Evolutionary conservation across 176 grass and related monocot genomes (phyloP), one percentile per base, ranked within the genome.

Genomic region (Phoenix dactylifera): DNA sequence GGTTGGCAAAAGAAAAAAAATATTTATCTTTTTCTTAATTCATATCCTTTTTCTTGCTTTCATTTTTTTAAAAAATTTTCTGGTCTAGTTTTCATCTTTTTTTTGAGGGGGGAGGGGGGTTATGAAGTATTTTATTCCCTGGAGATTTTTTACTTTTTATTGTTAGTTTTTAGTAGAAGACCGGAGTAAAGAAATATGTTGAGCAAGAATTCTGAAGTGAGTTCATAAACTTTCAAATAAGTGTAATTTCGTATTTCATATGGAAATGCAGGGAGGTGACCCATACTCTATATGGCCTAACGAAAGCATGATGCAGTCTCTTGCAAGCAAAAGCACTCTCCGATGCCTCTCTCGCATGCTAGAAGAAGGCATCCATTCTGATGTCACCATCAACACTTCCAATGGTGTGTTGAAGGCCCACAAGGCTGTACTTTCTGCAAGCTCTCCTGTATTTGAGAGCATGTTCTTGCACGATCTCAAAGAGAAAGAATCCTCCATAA

Each of bases 391-490:
- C 57, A 79, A 74, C 62, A 91, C 78, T 1, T 67, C 84, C 0
- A 76, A 88, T 5, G 93, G 93, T 1, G 72, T 82, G 18, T 65
- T 97, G 15, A 86, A 77, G 59, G 93, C 81, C 3, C 93, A 97
- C 63, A 91, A 91, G 59, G 84, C 87, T 0, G 29, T 97, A 14
- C 87, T 97, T 6, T 74, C 87, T 2, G 58, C 84, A 0, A 82
- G 78, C 30, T 97, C 84, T 15, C 84, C 84, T 1, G 87, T 97
- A 4, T 97, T 97, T 4, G 62, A 83, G 15, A 88, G 93, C 75
- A 92, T 92, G 93, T 97, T 97, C 49, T 0, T 83, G 26, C 93
- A 97, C 14, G 76, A 97, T 19, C 87, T 91, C 29, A 74, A 61
- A 57, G 93, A 97, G 24, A 91, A 88, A 56, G 54, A 78, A 19